Percentiles rank a stretch among this genome's conserved stretches.
phyloP scores from a whole-genome alignment of 169 alveolate species.

The Cryptosporidium ryanae region DNA sequence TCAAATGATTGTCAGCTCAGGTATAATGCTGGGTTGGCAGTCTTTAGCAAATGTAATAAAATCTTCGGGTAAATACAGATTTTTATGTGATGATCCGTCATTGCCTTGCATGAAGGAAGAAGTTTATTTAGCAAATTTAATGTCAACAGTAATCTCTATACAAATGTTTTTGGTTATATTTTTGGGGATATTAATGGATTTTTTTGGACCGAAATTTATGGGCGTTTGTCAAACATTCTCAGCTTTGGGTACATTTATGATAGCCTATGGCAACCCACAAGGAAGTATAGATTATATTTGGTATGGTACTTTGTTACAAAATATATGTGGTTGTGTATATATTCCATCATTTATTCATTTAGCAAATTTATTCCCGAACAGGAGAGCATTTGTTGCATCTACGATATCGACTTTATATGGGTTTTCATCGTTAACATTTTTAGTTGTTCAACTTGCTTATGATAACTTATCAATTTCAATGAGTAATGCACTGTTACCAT shows the following conservation, averaged over 20 bases:
- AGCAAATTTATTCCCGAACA: conserved; percentile 48
- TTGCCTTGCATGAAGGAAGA: conserved; percentile 66
- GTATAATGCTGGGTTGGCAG: conserved; percentile 72
- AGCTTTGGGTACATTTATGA: conserved; percentile 58
- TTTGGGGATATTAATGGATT: conserved; percentile 49
- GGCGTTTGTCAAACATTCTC: conserved; percentile 52
- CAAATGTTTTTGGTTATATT: conserved; percentile 62
- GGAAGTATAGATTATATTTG: conserved; percentile 42
- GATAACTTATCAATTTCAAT: conserved; percentile 14
- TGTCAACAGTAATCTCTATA: conserved; percentile 22
- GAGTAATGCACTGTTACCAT: conserved; percentile 6
- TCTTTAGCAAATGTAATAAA: conserved; percentile 62
- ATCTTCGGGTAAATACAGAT: conserved; percentile 10
- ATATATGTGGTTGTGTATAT: conserved; percentile 64
- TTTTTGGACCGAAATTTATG: conserved; percentile 66
- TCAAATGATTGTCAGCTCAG: conserved; percentile 67
- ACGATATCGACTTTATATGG: conserved; percentile 68
- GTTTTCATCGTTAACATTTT: conserved; percentile 57
- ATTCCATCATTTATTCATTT: conserved; percentile 71
- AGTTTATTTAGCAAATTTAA: conserved; percentile 52
- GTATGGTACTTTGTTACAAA: conserved; percentile 50
- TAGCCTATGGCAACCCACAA: conserved; percentile 29
- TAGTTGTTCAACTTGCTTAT: conserved; percentile 25
- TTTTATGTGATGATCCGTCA: conserved; percentile 57
- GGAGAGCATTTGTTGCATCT: conserved; percentile 52